Evolutionary conservation across 164 flowering plant species (phyloP).

Genomic region (Echeveria elegans): DNA sequence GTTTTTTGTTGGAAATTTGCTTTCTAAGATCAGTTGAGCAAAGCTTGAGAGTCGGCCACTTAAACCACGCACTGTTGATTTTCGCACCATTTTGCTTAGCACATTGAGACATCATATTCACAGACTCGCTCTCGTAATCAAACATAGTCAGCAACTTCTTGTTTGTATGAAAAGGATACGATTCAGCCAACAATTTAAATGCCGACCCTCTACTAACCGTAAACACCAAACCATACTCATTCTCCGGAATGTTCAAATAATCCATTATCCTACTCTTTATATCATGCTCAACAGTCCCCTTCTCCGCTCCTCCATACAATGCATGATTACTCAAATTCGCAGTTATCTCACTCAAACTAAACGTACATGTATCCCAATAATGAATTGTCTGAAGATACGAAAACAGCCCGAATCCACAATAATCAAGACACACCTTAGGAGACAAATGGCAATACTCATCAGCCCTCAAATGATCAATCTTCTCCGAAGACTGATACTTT

Average conservation of each 20-base stretch:
- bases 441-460: slow-evolving; percentile 64
- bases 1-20: slow-evolving; percentile 64
- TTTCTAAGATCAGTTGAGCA: slow-evolving; percentile 75
- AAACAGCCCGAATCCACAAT: slow-evolving; percentile 89
- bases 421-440: slow-evolving; percentile 91
- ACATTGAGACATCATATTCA: slow-evolving; percentile 70
- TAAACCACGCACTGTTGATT: slow-evolving; percentile 64
- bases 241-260: slow-evolving; percentile 82
- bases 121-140: slow-evolving; percentile 75
- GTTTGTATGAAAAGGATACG: slow-evolving; percentile 81
- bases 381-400: slow-evolving; percentile 63
- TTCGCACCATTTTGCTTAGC: slow-evolving; percentile 75
- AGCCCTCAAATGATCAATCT: slow-evolving; percentile 64
- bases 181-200: slow-evolving; percentile 74
- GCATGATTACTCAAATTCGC: slow-evolving; percentile 89
- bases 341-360: slow-evolving; percentile 83
- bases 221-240: slow-evolving; percentile 82
- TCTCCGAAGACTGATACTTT: slow-evolving; percentile 68
- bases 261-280: slow-evolving; percentile 77
- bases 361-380: slow-evolving; percentile 78
- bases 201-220: slow-evolving; percentile 93
- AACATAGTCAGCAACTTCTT: slow-evolving; percentile 78
- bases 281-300: slow-evolving; percentile 74
- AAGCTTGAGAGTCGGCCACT: slow-evolving; percentile 72
- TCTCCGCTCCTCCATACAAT: slow-evolving; percentile 83